These are phyloP conservation scores for Tolypocladium paradoxum DNA, from an alignment of 2,329 filamentous ascomycete genomes.

Conservation along the genomic window DNA sequence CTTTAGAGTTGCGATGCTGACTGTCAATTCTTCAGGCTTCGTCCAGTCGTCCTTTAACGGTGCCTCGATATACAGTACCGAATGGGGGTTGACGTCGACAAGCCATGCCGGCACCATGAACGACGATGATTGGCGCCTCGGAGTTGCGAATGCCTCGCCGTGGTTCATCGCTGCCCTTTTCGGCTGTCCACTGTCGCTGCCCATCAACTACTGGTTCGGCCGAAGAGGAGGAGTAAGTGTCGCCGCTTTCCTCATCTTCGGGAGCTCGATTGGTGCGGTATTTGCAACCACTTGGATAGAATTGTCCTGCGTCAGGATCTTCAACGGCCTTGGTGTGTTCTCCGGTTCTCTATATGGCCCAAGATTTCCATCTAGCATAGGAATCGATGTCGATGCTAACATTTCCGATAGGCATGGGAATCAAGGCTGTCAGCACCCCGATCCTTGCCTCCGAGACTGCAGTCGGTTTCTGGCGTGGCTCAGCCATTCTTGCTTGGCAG, in stretches of 20 bases:
- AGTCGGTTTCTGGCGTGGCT: conserved; percentile 35
- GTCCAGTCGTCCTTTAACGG: conserved; percentile 34
- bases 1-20: neutral
- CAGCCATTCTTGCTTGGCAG: conserved; percentile 36
- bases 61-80: conserved; percentile 20
- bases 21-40: conserved; percentile 18
- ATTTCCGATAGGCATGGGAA: conserved; percentile 28
- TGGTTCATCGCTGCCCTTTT: conserved; percentile 27
- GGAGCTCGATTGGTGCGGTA: conserved; percentile 25
- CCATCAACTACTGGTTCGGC: conserved; percentile 29
- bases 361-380: neutral
- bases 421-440: conserved; percentile 36
- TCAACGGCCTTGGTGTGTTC: conserved; percentile 27
- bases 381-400: neutral
- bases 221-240: conserved; percentile 27
- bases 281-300: conserved; percentile 22
- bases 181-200: conserved; percentile 27
- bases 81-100: conserved; percentile 9
- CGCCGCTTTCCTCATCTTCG: conserved; percentile 27
- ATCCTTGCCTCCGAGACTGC: conserved; percentile 36
- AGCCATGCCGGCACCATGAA: conserved; percentile 1
- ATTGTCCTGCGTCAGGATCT: conserved; percentile 22
- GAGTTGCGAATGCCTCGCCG: conserved; percentile 26
- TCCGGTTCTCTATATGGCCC: neutral
- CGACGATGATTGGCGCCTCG: conserved; percentile 25